A percentile compares a stretch with the other conserved stretches of the same genome.
Evolutionary conservation across 176 grass and related monocot species (phyloP).

Genomic region (Paspalum notatum): DNA sequence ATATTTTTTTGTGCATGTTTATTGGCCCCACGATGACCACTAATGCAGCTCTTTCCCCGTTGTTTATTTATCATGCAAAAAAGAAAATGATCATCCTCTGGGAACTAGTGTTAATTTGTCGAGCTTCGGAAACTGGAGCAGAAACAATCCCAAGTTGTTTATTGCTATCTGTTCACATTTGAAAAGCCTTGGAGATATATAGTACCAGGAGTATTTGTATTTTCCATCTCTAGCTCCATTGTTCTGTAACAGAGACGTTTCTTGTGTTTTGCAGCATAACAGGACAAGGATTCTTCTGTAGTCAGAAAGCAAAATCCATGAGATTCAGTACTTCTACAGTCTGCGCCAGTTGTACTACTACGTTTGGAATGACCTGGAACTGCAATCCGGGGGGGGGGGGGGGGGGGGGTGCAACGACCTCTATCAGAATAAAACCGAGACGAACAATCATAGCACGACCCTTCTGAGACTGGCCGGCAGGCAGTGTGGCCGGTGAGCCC

Average conservation of each 20-base stretch:
- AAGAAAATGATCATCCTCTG: slow-evolving; percentile 11
- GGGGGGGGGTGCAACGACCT: too few species aligned
- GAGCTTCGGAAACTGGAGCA: slow-evolving; percentile 18
- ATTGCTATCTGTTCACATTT: slow-evolving; percentile 1
- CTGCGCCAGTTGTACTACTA: not conserved
- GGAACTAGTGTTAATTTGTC: slow-evolving; percentile 41
- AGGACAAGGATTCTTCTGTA: not conserved
- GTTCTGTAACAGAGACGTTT: not conserved
- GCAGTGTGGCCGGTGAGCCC: slow-evolving; percentile 17
- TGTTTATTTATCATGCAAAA: slow-evolving; percentile 18
- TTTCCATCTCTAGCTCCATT: not conserved
- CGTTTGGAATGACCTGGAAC: slow-evolving; percentile 16
- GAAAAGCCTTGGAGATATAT: not conserved
- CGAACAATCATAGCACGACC: slow-evolving; percentile 11
- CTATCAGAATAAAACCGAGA: not conserved
- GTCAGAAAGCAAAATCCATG: not conserved
- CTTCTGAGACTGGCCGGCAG: slow-evolving; percentile 1
- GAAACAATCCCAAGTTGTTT: not conserved
- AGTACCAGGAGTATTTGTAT: not conserved
- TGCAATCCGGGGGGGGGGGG: too few species aligned
- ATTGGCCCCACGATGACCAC: slow-evolving; percentile 53
- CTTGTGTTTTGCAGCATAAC: not conserved
- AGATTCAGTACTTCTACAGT: not conserved
- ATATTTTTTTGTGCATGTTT: slow-evolving; percentile 20
- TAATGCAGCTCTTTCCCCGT: slow-evolving; percentile 45